Evolutionary conservation across 139 green algal species (phyloP).

Genomic region (Haematococcus lacustris): DNA sequence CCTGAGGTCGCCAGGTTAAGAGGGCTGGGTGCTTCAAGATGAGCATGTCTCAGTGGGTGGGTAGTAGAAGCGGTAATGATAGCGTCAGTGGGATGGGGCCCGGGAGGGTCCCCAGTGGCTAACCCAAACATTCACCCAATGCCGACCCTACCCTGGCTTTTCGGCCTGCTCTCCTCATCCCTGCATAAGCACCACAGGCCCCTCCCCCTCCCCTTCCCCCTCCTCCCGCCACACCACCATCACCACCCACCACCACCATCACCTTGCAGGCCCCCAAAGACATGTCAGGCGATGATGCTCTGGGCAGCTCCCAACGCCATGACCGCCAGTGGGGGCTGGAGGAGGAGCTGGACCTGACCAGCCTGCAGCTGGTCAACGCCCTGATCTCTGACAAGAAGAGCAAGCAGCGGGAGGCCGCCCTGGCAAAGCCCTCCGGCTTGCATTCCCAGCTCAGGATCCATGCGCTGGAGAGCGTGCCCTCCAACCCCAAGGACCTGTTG

Average conservation of each 20-base stretch:
- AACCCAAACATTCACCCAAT: background rate
- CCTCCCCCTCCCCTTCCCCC: too few relatives aligned
- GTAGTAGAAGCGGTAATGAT: background rate
- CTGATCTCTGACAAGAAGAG: slow-evolving; percentile 8
- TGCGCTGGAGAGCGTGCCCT: slow-evolving; percentile 9
- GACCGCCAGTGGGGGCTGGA: too few relatives aligned
- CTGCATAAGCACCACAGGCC: background rate
- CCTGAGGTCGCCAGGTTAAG: background rate
- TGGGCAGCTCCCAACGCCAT: too few relatives aligned
- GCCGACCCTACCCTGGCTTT: background rate
- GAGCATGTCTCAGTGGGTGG: background rate
- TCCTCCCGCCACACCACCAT: too few relatives aligned
- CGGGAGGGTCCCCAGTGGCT: background rate
- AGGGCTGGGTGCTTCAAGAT: background rate
- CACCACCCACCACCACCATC: too few relatives aligned
- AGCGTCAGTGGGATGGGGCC: background rate
- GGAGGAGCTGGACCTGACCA: slow-evolving; percentile 5
- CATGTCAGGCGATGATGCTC: too few relatives aligned
- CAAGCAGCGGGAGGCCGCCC: background rate
- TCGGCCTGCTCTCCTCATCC: background rate
- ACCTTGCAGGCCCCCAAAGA: too few relatives aligned
- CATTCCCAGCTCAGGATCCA: slow-evolving; percentile 16
- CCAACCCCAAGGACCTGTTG: slow-evolving; percentile 17
- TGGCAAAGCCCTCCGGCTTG: slow-evolving; percentile 9
- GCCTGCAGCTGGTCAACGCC: slow-evolving; percentile 16